Evolutionary conservation across 345 rosid species (phyloP), one percentile per base, ranked within the genome.

Genomic region (Pugionium cornutum): DNA sequence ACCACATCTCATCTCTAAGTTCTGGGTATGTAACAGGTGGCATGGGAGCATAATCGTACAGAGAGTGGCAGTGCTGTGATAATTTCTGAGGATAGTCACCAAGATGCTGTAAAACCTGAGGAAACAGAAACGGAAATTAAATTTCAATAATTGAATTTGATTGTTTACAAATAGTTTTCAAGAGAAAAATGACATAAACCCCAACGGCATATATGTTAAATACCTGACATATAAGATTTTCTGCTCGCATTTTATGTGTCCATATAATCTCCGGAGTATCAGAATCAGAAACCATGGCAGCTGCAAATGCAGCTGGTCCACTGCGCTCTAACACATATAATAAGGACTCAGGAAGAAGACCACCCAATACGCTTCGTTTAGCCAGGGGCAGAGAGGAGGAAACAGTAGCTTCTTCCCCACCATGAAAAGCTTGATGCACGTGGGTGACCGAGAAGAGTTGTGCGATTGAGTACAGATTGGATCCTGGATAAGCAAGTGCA

Each of bases 1-100:
- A 94, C 99, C 99, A 94, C 99, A 94, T 94, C 82, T 94, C 99
- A 83, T 94, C 97, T 88, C 85, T 87, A 67, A 94, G 83, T 74
- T 94, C 99, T 68, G 97, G 96, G 66, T 94, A 94, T 8, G 99
- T 94, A 65, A 88, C 99, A 59, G 99, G 99, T 67, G 99, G 99
- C 89, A 94, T 94, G 10, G 99, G 99, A 73, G 99, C 99, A 83
- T 88, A 94, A 8, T 94, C 97, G 46, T 94, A 94, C 30, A 94
- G 74, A 73, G 80, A 85, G 76, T 94, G 99, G 69, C 99, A 90
- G 71, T 94, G 97, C 80, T 94, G 99, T 37, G 99, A 84, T 77
- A 94, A 71, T 73, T 94, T 94, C 80, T 90, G 97, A 62, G 97
- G 96, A 62, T 85, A 94, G 80, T 94, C 99, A 66, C 99, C 97